A percentile compares a stretch with the other conserved stretches of the same genome.
Conservation (phyloP, 495 filamentous ascomycete species). For the Elaphomyces granulatus region DNA sequence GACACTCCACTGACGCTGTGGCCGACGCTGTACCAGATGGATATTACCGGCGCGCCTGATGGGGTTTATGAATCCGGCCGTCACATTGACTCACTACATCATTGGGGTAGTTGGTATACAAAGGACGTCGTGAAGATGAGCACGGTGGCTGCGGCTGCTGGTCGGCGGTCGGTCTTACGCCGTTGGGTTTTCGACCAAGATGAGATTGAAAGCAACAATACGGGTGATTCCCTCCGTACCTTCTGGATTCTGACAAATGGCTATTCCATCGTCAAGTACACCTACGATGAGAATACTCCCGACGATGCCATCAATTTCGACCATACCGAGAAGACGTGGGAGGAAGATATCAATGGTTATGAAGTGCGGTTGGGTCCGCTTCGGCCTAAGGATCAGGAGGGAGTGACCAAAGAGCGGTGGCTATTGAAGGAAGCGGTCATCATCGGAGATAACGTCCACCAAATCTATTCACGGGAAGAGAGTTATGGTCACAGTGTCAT, state of each 20-base stretch:
- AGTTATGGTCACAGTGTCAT: slow-evolving; percentile 34
- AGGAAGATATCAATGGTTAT: slow-evolving; percentile 34
- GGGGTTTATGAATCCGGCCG: slow-evolving; percentile 50
- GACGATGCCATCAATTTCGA: slow-evolving; percentile 38
- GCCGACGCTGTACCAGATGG: slow-evolving; percentile 48
- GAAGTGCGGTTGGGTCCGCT: slow-evolving; percentile 40
- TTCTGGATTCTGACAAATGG: slow-evolving; percentile 48
- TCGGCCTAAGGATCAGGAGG: slow-evolving; percentile 28
- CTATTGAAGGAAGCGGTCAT: slow-evolving; percentile 27
- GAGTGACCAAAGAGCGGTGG: slow-evolving; percentile 34
- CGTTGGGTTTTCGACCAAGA: slow-evolving; percentile 46
- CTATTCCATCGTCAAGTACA: slow-evolving; percentile 45
- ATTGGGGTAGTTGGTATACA: slow-evolving; percentile 45
- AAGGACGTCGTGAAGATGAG: slow-evolving; percentile 47
- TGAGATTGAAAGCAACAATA: slow-evolving; percentile 26
- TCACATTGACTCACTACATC: slow-evolving; percentile 44
- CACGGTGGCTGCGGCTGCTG: slow-evolving; percentile 38
- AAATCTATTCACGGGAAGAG: slow-evolving; percentile 34
- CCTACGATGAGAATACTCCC: slow-evolving; percentile 27
- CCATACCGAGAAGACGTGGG: slow-evolving; percentile 47
- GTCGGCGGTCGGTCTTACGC: slow-evolving; percentile 45
- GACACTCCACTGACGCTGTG: slow-evolving; percentile 42
- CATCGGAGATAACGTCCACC: slow-evolving; percentile 34
- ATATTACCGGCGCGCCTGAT: slow-evolving; percentile 43
- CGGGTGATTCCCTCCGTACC: slow-evolving; percentile 26